Evolutionary conservation across 768 basidiomycete genomes (phyloP), one percentile per base, ranked within the genome.

Genomic region (Amanita muscaria): DNA sequence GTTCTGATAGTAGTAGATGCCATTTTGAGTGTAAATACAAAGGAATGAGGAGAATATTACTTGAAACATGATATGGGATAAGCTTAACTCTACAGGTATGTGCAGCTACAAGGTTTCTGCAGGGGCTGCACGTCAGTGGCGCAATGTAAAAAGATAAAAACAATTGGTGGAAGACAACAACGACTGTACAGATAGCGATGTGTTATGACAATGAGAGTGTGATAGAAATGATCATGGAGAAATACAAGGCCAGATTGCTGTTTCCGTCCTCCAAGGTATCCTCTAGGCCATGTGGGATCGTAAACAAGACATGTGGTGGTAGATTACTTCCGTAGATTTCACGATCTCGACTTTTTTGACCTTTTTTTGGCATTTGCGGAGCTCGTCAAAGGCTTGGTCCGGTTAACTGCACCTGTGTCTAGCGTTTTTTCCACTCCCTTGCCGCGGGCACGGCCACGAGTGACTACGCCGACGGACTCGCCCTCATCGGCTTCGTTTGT

Each of bases 401-500:
- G 36, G 21, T 30, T 31, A 31, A 12, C 29, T 9, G 15, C 7
- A 4, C 25, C 11, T 10, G 29, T 16, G 16, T 22, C 36, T 11
- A 21, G 25, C 1, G 37, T 6, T 7, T 31, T 39, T 39, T 46
- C 44, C 2, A 10, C 36, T 1, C 24, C 19, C 11, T 46, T 46
- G 37, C 44, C 37, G n/a, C 44, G 44, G 27, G 58, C 61, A 41
- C 67, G 59, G 24, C 66, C 62, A 23, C 68, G 66, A 48, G 68
- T 69, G 18, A 64, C 55, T 60, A 66, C 65, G 4, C 63, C 51
- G 27, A 44, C 48, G 12, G 48, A 52, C 37, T 52, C 59, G 34
- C 59, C 51, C 21, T 57, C 51, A 44, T 53, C 33, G 40, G 49
- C 50, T 42, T 52, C 50, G 33, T 40, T 27, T 12, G 21, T 37